Conservation (phyloP, 2,329 filamentous ascomycete species). For the Xylariaceae sp. region DNA sequence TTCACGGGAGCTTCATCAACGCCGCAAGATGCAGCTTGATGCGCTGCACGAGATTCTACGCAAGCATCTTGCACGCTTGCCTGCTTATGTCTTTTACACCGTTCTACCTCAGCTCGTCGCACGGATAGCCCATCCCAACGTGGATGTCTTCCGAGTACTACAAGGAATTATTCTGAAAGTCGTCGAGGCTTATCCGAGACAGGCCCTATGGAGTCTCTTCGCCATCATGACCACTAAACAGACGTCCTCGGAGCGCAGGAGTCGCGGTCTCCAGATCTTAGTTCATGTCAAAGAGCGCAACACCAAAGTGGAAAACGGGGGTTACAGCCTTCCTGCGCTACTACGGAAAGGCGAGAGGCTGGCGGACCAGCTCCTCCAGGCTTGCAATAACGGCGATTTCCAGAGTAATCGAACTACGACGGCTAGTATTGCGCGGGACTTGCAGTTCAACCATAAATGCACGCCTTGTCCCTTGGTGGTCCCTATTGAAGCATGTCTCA, state of each 20-base stretch:
- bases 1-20: slow-evolving; percentile 46
- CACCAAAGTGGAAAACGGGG: slow-evolving; percentile 47
- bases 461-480: slow-evolving; percentile 83
- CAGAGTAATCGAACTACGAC: slow-evolving; percentile 59
- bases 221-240: slow-evolving; percentile 79
- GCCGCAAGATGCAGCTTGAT: slow-evolving; percentile 60
- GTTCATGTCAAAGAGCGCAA: slow-evolving; percentile 42
- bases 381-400: slow-evolving; percentile 72
- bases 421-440: slow-evolving; percentile 70
- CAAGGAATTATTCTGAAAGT: slow-evolving; percentile 79
- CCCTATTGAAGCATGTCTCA: slow-evolving; percentile 78
- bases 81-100: slow-evolving; percentile 73
- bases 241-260: slow-evolving; percentile 53
- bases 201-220: slow-evolving; percentile 86
- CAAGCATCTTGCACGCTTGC: slow-evolving; percentile 69
- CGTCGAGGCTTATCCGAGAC: slow-evolving; percentile 79
- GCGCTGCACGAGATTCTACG: slow-evolving; percentile 68
- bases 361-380: slow-evolving; percentile 71
- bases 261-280: slow-evolving; percentile 48
- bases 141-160: slow-evolving; percentile 69
- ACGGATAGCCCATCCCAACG: slow-evolving; percentile 84
- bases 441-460: slow-evolving; percentile 78
- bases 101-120: slow-evolving; percentile 89
- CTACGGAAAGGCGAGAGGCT: slow-evolving; percentile 76
- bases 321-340: slow-evolving; percentile 61